Evolutionary conservation across 306 rosid genomes (phyloP).

Genomic region (Cotoneaster glaucophyllus): DNA sequence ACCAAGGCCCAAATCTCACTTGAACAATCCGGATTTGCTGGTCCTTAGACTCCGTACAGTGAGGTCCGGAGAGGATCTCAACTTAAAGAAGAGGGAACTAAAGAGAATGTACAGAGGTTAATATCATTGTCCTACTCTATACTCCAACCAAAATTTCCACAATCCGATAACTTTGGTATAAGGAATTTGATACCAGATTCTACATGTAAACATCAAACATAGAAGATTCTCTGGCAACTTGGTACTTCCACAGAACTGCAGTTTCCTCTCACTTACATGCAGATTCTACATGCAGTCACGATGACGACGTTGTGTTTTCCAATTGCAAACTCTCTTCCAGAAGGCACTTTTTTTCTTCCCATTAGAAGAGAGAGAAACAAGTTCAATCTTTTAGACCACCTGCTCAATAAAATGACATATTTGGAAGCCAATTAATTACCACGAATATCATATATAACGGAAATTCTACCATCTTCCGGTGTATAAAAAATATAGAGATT

Average conservation of each 20-base stretch:
- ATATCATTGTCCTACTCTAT: too few relatives aligned
- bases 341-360: slow-evolving; percentile 9
- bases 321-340: slow-evolving; percentile 29
- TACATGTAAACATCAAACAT: slow-evolving; percentile 15
- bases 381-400: slow-evolving; percentile 29
- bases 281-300: neutral
- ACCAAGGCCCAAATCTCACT: too few relatives aligned
- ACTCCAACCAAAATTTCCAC: neutral
- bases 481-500: too few relatives aligned
- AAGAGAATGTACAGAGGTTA: too few relatives aligned
- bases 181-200: slow-evolving; percentile 52
- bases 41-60: too few relatives aligned
- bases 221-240: slow-evolving; percentile 41
- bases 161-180: slow-evolving; percentile 4
- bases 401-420: slow-evolving; percentile 34
- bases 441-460: too few relatives aligned
- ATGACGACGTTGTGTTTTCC: slow-evolving; percentile 26
- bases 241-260: slow-evolving; percentile 23
- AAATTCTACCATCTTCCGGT: too few relatives aligned
- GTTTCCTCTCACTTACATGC: slow-evolving; percentile 23
- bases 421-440: slow-evolving; percentile 5
- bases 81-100: too few relatives aligned
- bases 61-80: too few relatives aligned
- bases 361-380: slow-evolving; percentile 28
- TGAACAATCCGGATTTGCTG: too few relatives aligned